Base-by-base conservation (phyloP, 208 protist genomes). In the Trypanosoma boissoni region DNA sequence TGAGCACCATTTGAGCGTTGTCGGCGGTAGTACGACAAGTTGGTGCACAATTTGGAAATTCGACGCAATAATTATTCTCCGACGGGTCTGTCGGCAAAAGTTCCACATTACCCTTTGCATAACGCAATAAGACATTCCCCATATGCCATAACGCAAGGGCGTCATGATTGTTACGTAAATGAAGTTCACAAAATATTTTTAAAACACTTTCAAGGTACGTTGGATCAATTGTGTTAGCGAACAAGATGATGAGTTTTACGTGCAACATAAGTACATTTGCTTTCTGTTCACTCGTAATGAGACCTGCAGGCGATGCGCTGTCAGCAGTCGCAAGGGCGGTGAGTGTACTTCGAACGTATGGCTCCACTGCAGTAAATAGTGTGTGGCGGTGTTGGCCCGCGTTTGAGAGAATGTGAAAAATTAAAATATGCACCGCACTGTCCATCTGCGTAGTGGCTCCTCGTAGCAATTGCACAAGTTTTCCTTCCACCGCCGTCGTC, bases 201-300 rank as follows among this genome's bases (percentile, higher is more conserved):
- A 95, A 48, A 54, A 92, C 87, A 64, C 76, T 91, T 58, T 93
- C 78, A 29, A 92, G 39, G 67, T 95, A 93, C 20, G 86, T 84
- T 14, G 86, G 76, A 50, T 95, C 89, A 28, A 93, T 78, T 9
- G 75, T 57, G 42, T 73, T 72, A 14, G 83, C 58, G 27, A 95
- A 61, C n/a, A 95, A 78, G 32, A 80, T 83, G 41, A 84, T 76
- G 24, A 92, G 61, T 68, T 91, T 92, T 55, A 93, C 89, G 61
- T 95, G 85, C 29, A 95, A 73, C 86, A 92, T 92, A 4, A 95
- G 66, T 39, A 90, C 74, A 37, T 91, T 92, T 3, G 89, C 89
- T 71, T 88, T 90, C 51, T 88, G 80, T 58, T 84, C 78, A 64
- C 89, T 95, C 27, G 53, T 60, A 10, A 91, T 73, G 4, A 90